phyloP scores from a whole-genome alignment of 164 flowering plant genomes.

The Macadamia integrifolia region DNA sequence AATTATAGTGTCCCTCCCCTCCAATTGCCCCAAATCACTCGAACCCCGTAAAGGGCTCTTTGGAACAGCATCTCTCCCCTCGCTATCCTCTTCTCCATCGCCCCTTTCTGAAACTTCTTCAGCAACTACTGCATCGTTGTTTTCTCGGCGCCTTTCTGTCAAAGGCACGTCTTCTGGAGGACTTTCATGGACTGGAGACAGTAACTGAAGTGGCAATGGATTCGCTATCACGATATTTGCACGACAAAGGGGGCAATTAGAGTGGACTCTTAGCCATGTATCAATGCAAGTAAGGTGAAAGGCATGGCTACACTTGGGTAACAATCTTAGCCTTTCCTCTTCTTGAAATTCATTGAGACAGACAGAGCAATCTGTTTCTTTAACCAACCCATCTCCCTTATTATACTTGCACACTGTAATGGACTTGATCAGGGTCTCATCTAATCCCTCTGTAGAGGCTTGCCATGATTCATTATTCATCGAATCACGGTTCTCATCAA shows the following conservation, averaged over 20 bases:
- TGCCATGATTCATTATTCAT: slow-evolving; percentile 42
- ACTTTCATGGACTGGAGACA: slow-evolving; percentile 16
- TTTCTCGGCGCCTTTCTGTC: slow-evolving; percentile 10
- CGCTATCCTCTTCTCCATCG: slow-evolving; percentile 9
- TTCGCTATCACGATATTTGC: slow-evolving; percentile 31
- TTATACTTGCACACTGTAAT: slow-evolving; percentile 62
- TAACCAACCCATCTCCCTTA: slow-evolving; percentile 59
- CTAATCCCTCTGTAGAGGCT: slow-evolving; percentile 41
- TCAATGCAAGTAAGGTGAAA: slow-evolving; percentile 82
- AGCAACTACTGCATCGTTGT: slow-evolving; percentile 10
- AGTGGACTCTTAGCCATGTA: slow-evolving; percentile 75
- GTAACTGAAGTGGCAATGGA: slow-evolving; percentile 16
- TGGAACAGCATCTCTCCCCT: slow-evolving; percentile 1
- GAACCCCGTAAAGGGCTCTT: slow-evolving; percentile 24
- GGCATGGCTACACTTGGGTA: slow-evolving; percentile 88
- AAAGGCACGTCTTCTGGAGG: slow-evolving; percentile 8
- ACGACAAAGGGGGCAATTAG: slow-evolving; percentile 81
- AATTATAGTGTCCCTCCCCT: slow-evolving; percentile 25
- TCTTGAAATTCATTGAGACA: slow-evolving; percentile 73
- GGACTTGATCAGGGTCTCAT: slow-evolving; percentile 60
- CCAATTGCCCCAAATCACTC: slow-evolving; percentile 27
- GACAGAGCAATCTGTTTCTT: slow-evolving; percentile 78
- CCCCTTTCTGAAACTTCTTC: slow-evolving; percentile 17
- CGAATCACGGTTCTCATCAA: slow-evolving; percentile 25
- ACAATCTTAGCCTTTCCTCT: slow-evolving; percentile 55